Evolutionary conservation across 2,329 filamentous ascomycete genomes (phyloP).

Genomic region (Botrytis squamosa): DNA sequence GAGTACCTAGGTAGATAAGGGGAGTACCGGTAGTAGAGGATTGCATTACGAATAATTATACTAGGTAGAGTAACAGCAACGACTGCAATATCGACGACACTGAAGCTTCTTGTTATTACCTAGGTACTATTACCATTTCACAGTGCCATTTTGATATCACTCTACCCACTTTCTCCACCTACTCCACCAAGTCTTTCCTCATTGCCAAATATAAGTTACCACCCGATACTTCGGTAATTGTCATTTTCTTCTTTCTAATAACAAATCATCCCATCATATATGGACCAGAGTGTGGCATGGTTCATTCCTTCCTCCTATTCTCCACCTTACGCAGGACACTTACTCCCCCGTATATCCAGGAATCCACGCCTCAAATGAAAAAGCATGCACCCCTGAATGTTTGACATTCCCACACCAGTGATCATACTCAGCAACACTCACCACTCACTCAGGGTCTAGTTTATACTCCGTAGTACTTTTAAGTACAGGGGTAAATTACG

Average conservation of each 20-base stretch:
- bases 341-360: not conserved
- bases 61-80: not conserved
- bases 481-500: not conserved
- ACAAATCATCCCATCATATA: not conserved
- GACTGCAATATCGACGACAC: not conserved
- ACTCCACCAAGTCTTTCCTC: not conserved
- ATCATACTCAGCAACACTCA: not conserved
- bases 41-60: not conserved
- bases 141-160: not conserved
- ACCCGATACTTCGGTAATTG: conserved; percentile 13
- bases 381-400: conserved; percentile 16
- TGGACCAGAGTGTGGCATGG: not conserved
- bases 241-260: no score
- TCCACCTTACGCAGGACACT: not conserved
- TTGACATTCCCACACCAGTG: conserved; percentile 3
- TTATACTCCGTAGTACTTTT: not conserved
- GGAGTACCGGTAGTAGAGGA: not conserved
- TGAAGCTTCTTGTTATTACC: not conserved
- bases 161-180: not conserved
- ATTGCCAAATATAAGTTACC: not conserved
- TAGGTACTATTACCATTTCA: not conserved
- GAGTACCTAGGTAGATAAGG: not conserved
- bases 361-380: conserved; percentile 13
- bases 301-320: conserved; percentile 2
- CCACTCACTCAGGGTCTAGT: conserved; percentile 4